Evolutionary conservation across 257 asterid genomes (phyloP).

Genomic region (Solanum boliviense): DNA sequence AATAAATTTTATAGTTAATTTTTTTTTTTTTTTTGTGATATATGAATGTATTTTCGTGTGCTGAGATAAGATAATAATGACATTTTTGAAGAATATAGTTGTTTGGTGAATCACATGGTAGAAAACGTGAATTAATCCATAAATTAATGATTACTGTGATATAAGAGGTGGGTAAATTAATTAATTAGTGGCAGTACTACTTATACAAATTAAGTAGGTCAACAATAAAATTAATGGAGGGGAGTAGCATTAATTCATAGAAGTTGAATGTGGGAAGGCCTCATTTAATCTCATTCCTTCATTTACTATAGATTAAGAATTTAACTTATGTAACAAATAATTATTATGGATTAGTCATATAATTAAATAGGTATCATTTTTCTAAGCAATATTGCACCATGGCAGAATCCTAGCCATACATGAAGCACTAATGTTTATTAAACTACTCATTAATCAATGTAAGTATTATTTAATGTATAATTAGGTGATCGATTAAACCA

Average conservation of each 20-base stretch:
- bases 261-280: neutral
- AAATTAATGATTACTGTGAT: neutral
- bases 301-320: neutral
- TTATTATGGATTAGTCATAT: neutral
- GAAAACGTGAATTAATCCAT: conserved; percentile 27
- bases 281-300: conserved; percentile 1
- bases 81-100: neutral
- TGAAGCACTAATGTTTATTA: conserved; percentile 17
- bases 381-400: conserved; percentile 37
- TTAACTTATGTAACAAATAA: neutral
- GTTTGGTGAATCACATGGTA: conserved; percentile 38
- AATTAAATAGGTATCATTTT: conserved; percentile 1
- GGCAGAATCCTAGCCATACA: conserved; percentile 29
- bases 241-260: neutral
- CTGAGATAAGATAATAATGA: neutral
- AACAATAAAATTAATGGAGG: conserved; percentile 5
- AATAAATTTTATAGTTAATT: neutral
- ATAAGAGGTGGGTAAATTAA: neutral
- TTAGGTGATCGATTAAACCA: neutral
- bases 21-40: neutral
- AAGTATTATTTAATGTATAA: neutral
- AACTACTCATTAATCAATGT: neutral
- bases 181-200: neutral
- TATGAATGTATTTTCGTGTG: neutral
- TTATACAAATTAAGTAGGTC: neutral